Conservation (phyloP, 768 basidiomycete genomes). For the Lactifluus echinatus region DNA sequence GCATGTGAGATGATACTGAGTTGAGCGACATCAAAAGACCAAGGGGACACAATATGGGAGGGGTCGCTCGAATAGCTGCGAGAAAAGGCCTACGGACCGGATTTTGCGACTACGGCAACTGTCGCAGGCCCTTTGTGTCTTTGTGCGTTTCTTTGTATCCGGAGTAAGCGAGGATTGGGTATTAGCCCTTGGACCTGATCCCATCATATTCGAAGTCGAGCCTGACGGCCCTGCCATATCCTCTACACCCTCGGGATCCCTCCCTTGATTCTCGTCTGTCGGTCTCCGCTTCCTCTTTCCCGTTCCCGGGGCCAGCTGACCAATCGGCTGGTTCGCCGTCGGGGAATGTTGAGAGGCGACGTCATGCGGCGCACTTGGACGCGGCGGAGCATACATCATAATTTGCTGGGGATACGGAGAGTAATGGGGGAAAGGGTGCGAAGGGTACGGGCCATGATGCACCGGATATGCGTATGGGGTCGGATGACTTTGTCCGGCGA, state of each 20-base stretch:
- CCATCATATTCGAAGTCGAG: constrained; percentile 34
- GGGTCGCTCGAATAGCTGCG: not conserved
- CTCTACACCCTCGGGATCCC: constrained; percentile 43
- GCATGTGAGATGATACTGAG: constrained; percentile 5
- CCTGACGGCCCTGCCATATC: constrained; percentile 48
- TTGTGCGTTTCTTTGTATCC: constrained; percentile 81
- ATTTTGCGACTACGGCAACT: constrained; percentile 88
- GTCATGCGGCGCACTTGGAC: constrained; percentile 31
- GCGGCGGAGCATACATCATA: constrained; percentile 55
- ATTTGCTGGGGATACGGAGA: constrained; percentile 46
- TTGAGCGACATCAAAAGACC: not conserved
- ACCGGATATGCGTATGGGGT: constrained; percentile 35
- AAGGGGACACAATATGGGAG: constrained; percentile 9
- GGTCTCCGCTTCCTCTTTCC: constrained; percentile 59
- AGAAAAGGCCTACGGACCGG: constrained; percentile 35
- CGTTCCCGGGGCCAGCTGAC: constrained; percentile 26
- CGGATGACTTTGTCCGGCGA: constrained; percentile 40
- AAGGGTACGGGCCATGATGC: constrained; percentile 30
- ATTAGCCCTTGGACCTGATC: constrained; percentile 13
- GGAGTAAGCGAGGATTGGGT: constrained; percentile 26
- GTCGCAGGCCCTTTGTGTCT: constrained; percentile 89
- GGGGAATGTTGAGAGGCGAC: constrained; percentile 29
- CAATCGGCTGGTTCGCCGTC: constrained; percentile 24
- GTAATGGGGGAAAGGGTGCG: constrained; percentile 37
- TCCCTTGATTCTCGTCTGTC: constrained; percentile 13